Conservation (phyloP, 148 eudicot species). For the Suaeda aralocaspica region DNA sequence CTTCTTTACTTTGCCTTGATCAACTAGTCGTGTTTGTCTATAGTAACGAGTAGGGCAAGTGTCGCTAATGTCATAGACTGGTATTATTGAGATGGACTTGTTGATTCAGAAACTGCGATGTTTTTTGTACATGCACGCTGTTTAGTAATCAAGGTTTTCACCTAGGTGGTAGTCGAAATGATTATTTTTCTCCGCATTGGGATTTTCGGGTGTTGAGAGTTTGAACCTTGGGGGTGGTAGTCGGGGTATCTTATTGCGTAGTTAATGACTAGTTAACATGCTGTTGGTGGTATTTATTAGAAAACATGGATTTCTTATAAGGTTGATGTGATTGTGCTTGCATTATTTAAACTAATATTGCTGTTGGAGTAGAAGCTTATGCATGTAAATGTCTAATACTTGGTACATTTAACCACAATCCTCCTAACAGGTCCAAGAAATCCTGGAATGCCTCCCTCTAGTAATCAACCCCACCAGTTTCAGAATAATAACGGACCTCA, state of each 20-base stretch:
- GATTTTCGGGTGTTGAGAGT: no score
- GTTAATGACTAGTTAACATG: not conserved
- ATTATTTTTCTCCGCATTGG: no score
- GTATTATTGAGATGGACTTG: no score
- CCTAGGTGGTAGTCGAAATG: no score
- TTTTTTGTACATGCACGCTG: no score
- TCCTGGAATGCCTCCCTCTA: slow-evolving; percentile 30
- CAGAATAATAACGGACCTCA: slow-evolving; percentile 32
- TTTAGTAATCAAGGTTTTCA: no score
- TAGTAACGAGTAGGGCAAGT: no score
- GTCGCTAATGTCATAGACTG: no score
- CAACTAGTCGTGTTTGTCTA: no score
- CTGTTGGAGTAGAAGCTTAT: not conserved
- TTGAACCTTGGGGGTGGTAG: not conserved
- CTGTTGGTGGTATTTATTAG: not conserved
- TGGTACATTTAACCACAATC: not conserved
- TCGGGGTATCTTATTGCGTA: not conserved
- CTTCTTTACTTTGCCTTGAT: no score
- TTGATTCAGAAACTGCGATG: no score
- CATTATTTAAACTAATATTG: not conserved
- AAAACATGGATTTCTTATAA: not conserved
- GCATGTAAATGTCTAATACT: not conserved
- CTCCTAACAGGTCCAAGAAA: slow-evolving; percentile 37
- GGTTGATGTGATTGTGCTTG: not conserved
- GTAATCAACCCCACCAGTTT: slow-evolving; percentile 30